phyloP scores from a whole-genome alignment of 2,329 filamentous ascomycete genomes.

The Xylariaceae sp. region DNA sequence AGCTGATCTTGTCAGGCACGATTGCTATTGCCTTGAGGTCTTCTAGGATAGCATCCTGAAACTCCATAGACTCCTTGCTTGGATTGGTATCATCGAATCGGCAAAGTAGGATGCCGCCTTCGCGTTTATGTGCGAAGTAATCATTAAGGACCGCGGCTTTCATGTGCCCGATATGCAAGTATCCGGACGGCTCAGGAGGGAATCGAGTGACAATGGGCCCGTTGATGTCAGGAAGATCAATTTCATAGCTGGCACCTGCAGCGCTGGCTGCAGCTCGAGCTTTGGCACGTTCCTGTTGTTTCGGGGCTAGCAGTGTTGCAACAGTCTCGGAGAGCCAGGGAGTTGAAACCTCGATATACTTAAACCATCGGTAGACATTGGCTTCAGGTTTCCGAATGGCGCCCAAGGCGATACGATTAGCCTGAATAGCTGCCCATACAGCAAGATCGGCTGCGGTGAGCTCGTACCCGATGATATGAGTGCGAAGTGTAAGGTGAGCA shows the following conservation, averaged over 20 bases:
- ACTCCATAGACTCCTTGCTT: slow-evolving; percentile 91
- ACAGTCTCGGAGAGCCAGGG: slow-evolving; percentile 65
- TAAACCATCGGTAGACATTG: slow-evolving; percentile 81
- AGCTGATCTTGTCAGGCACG: slow-evolving; percentile 75
- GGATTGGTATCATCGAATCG: slow-evolving; percentile 97
- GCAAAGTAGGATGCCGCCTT: slow-evolving; percentile 81
- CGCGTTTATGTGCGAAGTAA: slow-evolving; percentile 88
- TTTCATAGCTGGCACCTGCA: slow-evolving; percentile 80
- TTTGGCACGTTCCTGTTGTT: slow-evolving; percentile 61
- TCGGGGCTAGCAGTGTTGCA: slow-evolving; percentile 57
- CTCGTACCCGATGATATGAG: slow-evolving; percentile 75
- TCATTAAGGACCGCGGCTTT: slow-evolving; percentile 90
- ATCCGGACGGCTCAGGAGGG: slow-evolving; percentile 89
- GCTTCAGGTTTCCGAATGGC: slow-evolving; percentile 71
- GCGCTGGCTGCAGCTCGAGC: slow-evolving; percentile 54
- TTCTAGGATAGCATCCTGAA: slow-evolving; percentile 75
- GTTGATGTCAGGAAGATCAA: slow-evolving; percentile 77
- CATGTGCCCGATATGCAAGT: slow-evolving; percentile 88
- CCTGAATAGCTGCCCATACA: slow-evolving; percentile 75
- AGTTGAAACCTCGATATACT: slow-evolving; percentile 74
- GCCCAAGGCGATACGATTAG: slow-evolving; percentile 73
- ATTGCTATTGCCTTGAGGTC: slow-evolving; percentile 86
- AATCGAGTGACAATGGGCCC: slow-evolving; percentile 87
- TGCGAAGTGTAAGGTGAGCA: slow-evolving; percentile 71
- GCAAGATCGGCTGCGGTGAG: slow-evolving; percentile 71